These are phyloP conservation scores for Jatropha multifida DNA, from an alignment of 441 rosid species.

Conservation along the genomic window DNA sequence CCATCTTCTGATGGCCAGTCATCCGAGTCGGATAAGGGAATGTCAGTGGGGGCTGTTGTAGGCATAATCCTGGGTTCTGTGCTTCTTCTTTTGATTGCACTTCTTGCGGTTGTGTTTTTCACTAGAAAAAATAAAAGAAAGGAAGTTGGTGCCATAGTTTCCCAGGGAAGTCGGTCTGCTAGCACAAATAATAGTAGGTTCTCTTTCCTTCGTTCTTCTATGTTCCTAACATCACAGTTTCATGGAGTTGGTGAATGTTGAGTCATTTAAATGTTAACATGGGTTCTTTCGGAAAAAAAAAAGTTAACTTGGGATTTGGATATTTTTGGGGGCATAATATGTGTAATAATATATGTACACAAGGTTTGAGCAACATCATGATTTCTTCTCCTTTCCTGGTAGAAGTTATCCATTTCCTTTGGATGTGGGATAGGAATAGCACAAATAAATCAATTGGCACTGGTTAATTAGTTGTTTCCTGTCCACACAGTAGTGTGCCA, in stretches of 20 bases:
- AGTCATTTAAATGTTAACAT: not conserved
- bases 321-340: not conserved
- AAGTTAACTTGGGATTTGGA: not conserved
- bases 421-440: not conserved
- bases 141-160: slow-evolving; percentile 45
- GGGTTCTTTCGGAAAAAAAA: not conserved
- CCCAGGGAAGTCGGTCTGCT: slow-evolving; percentile 54
- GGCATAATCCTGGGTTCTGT: slow-evolving; percentile 69
- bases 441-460: not conserved
- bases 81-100: slow-evolving; percentile 43
- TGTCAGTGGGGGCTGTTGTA: slow-evolving; percentile 55
- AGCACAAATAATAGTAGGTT: slow-evolving; percentile 45
- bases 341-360: not conserved
- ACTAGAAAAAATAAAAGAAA: slow-evolving; percentile 50
- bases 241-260: not conserved
- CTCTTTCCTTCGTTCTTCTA: slow-evolving; percentile 13
- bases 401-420: not conserved
- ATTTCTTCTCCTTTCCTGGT: not conserved
- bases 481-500: not conserved
- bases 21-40: slow-evolving; percentile 49
- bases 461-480: not conserved
- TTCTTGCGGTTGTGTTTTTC: slow-evolving; percentile 52
- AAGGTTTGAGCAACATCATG: not conserved
- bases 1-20: slow-evolving; percentile 37
- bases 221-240: not conserved